Conservation (phyloP, 2,329 filamentous ascomycete species). For the Aspergillus felis region DNA sequence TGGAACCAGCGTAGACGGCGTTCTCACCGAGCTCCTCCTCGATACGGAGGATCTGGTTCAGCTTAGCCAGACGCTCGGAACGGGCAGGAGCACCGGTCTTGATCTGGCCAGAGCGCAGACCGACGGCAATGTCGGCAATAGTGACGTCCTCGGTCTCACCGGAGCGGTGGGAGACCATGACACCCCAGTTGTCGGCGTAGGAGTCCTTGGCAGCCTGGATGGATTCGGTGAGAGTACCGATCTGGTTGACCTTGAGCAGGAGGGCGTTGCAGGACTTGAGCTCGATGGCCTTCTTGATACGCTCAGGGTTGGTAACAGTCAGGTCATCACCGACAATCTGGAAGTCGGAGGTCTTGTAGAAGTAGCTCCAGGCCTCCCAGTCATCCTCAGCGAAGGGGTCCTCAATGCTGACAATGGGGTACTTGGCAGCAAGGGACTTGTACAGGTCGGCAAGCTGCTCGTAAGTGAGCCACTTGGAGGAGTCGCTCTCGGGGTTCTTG, state of each 20-base stretch:
- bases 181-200: slow-evolving; percentile 91
- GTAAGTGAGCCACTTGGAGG: slow-evolving; percentile 96
- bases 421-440: slow-evolving; percentile 82
- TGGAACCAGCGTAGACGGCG: slow-evolving; percentile 84
- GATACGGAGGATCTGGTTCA: slow-evolving; percentile 99
- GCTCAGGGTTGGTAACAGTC: slow-evolving; percentile 97
- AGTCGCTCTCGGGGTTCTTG: slow-evolving; percentile 99
- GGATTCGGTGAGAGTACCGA: slow-evolving; percentile 96
- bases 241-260: slow-evolving; percentile 99
- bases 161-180: slow-evolving; percentile 99
- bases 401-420: slow-evolving; percentile 98
- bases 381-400: slow-evolving; percentile 99
- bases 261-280: slow-evolving; percentile 98
- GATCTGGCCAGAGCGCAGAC: slow-evolving; percentile 95
- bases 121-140: slow-evolving; percentile 96
- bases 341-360: slow-evolving; percentile 98
- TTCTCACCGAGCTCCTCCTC: slow-evolving; percentile 96
- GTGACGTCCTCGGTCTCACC: slow-evolving; percentile 99
- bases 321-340: slow-evolving; percentile 98
- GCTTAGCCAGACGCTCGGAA: slow-evolving; percentile 97
- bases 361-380: slow-evolving; percentile 99
- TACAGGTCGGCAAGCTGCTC: slow-evolving; percentile 93
- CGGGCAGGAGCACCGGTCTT: slow-evolving; percentile 96
- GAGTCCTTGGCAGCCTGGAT: slow-evolving; percentile 99
- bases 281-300: slow-evolving; percentile 99